Evolutionary conservation across 2,329 filamentous ascomycete species (phyloP).

Genomic region (Polytolypa hystricis): DNA sequence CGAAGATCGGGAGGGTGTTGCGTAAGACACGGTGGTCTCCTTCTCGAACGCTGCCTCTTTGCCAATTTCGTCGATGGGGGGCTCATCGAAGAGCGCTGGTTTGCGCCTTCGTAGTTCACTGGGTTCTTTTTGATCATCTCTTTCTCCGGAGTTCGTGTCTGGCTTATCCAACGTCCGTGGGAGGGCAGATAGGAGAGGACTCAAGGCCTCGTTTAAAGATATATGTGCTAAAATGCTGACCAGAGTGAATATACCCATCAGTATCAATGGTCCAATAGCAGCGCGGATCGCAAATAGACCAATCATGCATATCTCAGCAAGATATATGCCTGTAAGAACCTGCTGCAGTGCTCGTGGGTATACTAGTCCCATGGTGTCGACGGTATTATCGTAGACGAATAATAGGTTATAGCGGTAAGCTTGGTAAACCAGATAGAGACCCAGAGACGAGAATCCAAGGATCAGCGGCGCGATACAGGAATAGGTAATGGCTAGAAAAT

Average conservation of each 20-base stretch:
- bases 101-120: constrained; percentile 1
- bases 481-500: constrained; percentile 60
- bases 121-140: constrained; percentile 5
- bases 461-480: constrained; percentile 79
- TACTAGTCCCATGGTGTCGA: constrained; percentile 80
- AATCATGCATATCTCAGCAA: constrained; percentile 72
- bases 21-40: constrained; percentile 9
- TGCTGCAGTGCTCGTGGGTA: constrained; percentile 81
- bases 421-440: constrained; percentile 69
- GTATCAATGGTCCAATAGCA: constrained; percentile 54
- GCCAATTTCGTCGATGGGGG: not conserved
- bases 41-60: too few species aligned
- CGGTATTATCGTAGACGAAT: constrained; percentile 67
- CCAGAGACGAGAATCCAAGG: constrained; percentile 67
- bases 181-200: constrained; percentile 49
- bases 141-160: constrained; percentile 23
- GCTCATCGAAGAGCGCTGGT: constrained; percentile 1
- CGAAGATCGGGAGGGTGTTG: constrained; percentile 8
- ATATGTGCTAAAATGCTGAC: constrained; percentile 67
- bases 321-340: constrained; percentile 70
- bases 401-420: constrained; percentile 86
- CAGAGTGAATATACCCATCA: constrained; percentile 65
- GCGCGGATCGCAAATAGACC: constrained; percentile 66
- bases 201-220: constrained; percentile 34
- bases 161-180: constrained; percentile 56